Evolutionary conservation across 2,329 filamentous ascomycete genomes (phyloP).

Genomic region (Pyrenophora seminiperda): DNA sequence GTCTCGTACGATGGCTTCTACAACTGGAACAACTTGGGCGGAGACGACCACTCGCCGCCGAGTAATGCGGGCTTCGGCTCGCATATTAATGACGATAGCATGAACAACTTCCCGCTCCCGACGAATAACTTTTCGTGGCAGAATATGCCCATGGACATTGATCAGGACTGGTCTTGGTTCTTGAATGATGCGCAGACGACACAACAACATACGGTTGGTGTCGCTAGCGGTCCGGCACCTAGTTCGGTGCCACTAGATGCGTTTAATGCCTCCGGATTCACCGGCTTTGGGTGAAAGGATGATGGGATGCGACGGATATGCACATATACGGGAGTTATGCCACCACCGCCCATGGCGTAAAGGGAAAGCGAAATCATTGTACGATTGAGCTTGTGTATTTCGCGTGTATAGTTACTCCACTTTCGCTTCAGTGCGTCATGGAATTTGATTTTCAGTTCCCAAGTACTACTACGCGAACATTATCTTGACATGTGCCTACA

Average conservation of each 20-base stretch:
- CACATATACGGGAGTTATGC: background rate
- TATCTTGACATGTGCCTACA: conserved; percentile 36
- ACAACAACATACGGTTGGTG: conserved; percentile 14
- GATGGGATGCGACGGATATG: too few relatives aligned
- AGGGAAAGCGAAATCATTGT: background rate
- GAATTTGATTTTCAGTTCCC: conserved; percentile 3
- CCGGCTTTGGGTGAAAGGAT: conserved; percentile 29
- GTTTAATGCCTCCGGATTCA: conserved; percentile 31
- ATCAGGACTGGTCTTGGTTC: conserved; percentile 51
- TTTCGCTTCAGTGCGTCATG: conserved; percentile 20
- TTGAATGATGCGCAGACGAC: conserved; percentile 38
- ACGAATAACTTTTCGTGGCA: conserved; percentile 48
- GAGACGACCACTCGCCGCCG: conserved; percentile 16
- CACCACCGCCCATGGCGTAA: background rate
- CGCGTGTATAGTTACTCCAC: conserved; percentile 10
- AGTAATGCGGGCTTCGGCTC: conserved; percentile 12
- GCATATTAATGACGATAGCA: conserved; percentile 39
- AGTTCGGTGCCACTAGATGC: conserved; percentile 13
- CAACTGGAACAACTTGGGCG: conserved; percentile 37
- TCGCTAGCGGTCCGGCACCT: background rate
- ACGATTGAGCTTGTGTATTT: conserved; percentile 3
- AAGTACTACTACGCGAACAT: background rate
- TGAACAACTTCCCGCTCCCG: conserved; percentile 40
- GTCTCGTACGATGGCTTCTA: conserved; percentile 50
- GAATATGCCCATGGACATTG: conserved; percentile 49